Conservation (phyloP, 2,329 filamentous ascomycete species). For the Pseudogymnoascus destructans region DNA sequence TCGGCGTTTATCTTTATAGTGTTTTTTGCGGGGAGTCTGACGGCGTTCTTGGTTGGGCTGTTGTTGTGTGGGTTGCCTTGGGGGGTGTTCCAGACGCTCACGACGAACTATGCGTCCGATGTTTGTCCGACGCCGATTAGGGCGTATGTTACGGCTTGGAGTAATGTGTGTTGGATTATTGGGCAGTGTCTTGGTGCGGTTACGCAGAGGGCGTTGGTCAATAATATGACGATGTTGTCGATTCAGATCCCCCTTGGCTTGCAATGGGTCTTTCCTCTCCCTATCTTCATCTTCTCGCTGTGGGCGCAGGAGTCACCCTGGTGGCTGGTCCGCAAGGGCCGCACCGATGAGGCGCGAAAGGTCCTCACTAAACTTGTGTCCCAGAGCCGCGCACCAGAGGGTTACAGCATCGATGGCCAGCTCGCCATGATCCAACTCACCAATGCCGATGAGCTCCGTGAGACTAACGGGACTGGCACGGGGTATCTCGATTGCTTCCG, state of each 20-base stretch:
- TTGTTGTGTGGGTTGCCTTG: constrained; percentile 35
- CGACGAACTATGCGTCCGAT: constrained; percentile 27
- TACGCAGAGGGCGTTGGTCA: constrained; percentile 31
- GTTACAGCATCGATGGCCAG: constrained; percentile 37
- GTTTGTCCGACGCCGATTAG: constrained; percentile 38
- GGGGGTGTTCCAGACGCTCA: constrained; percentile 34
- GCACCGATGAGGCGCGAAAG: constrained; percentile 31
- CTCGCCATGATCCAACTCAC: constrained; percentile 42
- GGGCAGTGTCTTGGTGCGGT: constrained; percentile 35
- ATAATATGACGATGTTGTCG: constrained; percentile 31
- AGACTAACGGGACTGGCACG: constrained; percentile 29
- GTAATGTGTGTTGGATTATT: constrained; percentile 37
- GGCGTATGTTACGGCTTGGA: constrained; percentile 38
- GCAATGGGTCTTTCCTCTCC: constrained; percentile 36
- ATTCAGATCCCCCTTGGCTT: constrained; percentile 34
- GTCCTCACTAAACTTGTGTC: constrained; percentile 26
- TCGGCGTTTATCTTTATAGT: constrained; percentile 34
- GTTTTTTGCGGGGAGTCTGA: constrained; percentile 34
- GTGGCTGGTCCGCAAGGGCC: constrained; percentile 34
- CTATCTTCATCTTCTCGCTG: constrained; percentile 30
- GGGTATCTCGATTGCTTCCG: constrained; percentile 36
- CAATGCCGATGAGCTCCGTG: constrained; percentile 38
- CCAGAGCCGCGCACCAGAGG: constrained; percentile 32
- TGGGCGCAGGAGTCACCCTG: constrained; percentile 35
- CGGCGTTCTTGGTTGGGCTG: constrained; percentile 32